These are phyloP conservation scores for Flaveria linearis DNA, from an alignment of 129 eudicot genomes.

Conservation along the genomic window DNA sequence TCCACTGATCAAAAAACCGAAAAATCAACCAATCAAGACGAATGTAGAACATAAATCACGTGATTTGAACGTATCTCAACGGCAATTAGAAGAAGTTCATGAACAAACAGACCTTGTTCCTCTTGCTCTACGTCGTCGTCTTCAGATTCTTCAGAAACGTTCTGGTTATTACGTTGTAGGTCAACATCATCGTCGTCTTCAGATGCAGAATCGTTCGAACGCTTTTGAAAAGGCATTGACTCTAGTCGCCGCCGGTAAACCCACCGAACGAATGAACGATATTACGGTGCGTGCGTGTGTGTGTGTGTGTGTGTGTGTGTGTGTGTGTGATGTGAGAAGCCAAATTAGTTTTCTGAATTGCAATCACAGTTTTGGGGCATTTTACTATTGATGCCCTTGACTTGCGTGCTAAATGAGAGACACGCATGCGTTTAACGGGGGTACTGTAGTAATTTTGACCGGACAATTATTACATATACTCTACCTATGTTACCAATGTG, in stretches of 20 bases:
- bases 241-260: constrained; percentile 23
- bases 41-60: constrained; percentile 19
- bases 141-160: constrained; percentile 26
- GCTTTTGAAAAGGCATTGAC: constrained; percentile 47
- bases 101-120: constrained; percentile 24
- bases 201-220: constrained; percentile 26
- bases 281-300: constrained; percentile 13
- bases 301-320: not conserved
- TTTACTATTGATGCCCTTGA: constrained; percentile 24
- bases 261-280: constrained; percentile 23
- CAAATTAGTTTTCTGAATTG: constrained; percentile 25
- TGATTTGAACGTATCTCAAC: constrained; percentile 17
- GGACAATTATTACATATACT: not conserved
- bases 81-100: not conserved
- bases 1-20: constrained; percentile 11
- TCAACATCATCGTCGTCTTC: constrained; percentile 29
- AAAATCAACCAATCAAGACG: constrained; percentile 14
- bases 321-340: constrained; percentile 1
- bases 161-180: constrained; percentile 27
- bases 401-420: constrained; percentile 10
- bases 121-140: constrained; percentile 33
- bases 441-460: not conserved
- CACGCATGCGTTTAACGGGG: constrained; percentile 26
- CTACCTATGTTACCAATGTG: too few relatives aligned
- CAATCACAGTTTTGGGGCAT: not conserved